Evolutionary conservation across 1,139 yeast species (phyloP).

Genomic region (Pichia sp.): DNA sequence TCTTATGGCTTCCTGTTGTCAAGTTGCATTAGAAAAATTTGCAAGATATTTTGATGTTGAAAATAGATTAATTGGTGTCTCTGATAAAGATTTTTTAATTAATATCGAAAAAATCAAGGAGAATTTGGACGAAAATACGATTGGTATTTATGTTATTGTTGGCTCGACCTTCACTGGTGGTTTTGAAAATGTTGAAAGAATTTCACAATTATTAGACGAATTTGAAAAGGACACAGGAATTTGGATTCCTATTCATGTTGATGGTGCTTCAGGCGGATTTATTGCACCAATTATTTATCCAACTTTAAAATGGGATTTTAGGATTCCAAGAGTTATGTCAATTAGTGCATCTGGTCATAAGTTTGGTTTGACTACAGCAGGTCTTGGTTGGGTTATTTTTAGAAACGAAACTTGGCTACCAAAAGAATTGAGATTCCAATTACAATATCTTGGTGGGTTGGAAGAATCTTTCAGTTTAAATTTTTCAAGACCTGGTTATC

Average conservation of each 20-base stretch:
- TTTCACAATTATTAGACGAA: slow-evolving; percentile 57
- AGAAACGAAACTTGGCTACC: slow-evolving; percentile 61
- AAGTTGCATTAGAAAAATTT: slow-evolving; percentile 90
- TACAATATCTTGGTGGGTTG: slow-evolving; percentile 81
- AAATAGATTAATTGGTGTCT: slow-evolving; percentile 65
- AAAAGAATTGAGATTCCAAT: slow-evolving; percentile 62
- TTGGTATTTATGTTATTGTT: slow-evolving; percentile 81
- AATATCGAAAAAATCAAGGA: slow-evolving; percentile 55
- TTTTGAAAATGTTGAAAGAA: slow-evolving; percentile 67
- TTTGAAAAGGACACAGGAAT: slow-evolving; percentile 62
- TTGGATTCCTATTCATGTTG: slow-evolving; percentile 79
- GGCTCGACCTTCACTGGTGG: slow-evolving; percentile 95
- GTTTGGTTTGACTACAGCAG: slow-evolving; percentile 85
- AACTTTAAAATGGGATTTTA: slow-evolving; percentile 75
- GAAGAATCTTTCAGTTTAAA: slow-evolving; percentile 84
- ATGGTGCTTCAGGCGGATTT: slow-evolving; percentile 90
- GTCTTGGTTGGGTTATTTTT: slow-evolving; percentile 92
- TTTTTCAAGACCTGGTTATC: slow-evolving; percentile 90
- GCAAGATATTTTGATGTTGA: slow-evolving; percentile 93
- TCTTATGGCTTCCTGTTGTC: slow-evolving; percentile 92
- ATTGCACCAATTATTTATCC: slow-evolving; percentile 82
- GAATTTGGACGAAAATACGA: slow-evolving; percentile 80
- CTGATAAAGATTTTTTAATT: slow-evolving; percentile 55
- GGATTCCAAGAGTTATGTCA: slow-evolving; percentile 66
- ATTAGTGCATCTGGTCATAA: slow-evolving; percentile 95